Conservation (phyloP, 192 early-diverging fungal species). For the Backusella macrospora region DNA sequence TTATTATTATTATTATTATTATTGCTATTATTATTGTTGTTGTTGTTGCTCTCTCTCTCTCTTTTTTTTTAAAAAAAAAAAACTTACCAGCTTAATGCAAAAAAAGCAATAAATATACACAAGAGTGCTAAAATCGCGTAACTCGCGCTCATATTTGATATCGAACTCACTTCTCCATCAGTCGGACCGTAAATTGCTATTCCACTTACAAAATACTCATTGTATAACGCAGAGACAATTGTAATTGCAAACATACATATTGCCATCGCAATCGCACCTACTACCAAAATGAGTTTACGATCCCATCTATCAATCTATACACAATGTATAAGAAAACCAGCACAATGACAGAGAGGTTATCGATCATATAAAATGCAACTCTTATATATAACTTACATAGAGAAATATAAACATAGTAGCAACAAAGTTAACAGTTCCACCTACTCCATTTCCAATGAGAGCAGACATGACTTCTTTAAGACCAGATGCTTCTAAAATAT, state of each 20-base stretch:
- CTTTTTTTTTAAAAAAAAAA: background rate
- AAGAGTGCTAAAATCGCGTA: constrained; percentile 57
- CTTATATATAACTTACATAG: constrained; percentile 23
- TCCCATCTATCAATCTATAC: constrained; percentile 69
- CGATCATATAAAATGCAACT: background rate
- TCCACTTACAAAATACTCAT: constrained; percentile 21
- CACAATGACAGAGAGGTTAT: no score
- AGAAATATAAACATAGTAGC: constrained; percentile 47
- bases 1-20: background rate
- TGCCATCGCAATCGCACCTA: constrained; percentile 55
- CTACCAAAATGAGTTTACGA: constrained; percentile 64
- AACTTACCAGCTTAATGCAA: constrained; percentile 58
- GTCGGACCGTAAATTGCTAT: constrained; percentile 32
- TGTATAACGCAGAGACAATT: constrained; percentile 22
- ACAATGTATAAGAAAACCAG: background rate
- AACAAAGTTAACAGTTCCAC: constrained; percentile 30
- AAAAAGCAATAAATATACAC: constrained; percentile 69
- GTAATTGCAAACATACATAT: constrained; percentile 24
- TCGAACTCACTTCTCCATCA: constrained; percentile 13
- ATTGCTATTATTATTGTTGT: no score
- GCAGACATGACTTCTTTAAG: background rate
- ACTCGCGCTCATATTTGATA: constrained; percentile 36
- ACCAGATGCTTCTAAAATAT: constrained; percentile 30
- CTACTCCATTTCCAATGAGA: constrained; percentile 35
- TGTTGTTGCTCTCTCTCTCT: background rate